Evolutionary conservation across 345 rosid genomes (phyloP), one percentile per base, ranked within the genome.

Genomic region (Aethionema arabicum): DNA sequence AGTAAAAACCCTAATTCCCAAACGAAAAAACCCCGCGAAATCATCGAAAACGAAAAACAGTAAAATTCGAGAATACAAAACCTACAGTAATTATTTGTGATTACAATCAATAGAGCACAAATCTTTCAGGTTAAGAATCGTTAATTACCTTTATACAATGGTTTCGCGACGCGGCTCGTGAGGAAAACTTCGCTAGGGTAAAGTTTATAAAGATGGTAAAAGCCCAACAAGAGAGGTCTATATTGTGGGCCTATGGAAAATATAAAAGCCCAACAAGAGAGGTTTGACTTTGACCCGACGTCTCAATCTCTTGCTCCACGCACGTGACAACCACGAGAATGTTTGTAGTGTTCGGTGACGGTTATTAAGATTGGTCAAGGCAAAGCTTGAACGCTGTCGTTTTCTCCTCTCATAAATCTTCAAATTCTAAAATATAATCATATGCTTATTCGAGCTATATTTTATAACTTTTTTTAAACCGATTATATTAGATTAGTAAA

Each of bases 311-410:
- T 47, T 67, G 73, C 68, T 54, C 73, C 68, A 69, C 62, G 68
- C 73, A 69, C 64, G 74, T 69, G 74, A 55, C 62, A 21, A 8
- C 57, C 57, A 69, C 63, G 63, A 69, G 44, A 40, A 5, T 40
- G 44, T 9, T 40, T n/a, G 10, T 40, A n/a, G n/a, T n/a, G n/a
- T n/a, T n/a, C n/a, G n/a, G n/a, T n/a, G n/a, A n/a, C n/a, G n/a
- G n/a, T 40, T 6, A 8, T 40, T 40, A 40, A 8, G 38, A 52
- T 54, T 61, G 36, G 61, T 53, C 66, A 45, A 54, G 27, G 56
- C 56, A 39, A 46, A 52, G 31, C 67, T 69, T 37, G 49, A 61
- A 44, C 51, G 63, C 41, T 55, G 58, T 69, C 74, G 7, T 64
- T 62, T 69, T 62, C 74, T 38, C 27, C 27, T 21, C 27, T 21